Evolutionary conservation across 2,329 filamentous ascomycete genomes (phyloP).

Genomic region (Alternaria sp.): DNA sequence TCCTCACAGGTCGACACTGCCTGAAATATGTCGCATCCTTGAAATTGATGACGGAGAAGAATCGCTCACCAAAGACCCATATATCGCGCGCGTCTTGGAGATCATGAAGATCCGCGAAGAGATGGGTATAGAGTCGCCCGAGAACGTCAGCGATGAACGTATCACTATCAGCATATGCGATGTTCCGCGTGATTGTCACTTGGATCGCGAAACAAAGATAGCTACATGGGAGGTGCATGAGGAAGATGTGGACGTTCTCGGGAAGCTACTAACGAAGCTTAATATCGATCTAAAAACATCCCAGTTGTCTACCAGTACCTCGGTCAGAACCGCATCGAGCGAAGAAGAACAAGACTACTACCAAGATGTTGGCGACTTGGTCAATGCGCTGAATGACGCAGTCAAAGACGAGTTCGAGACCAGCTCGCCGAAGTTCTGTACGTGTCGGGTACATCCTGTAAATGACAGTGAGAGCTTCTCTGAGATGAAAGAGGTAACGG

Average conservation of each 20-base stretch:
- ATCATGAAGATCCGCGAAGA: conserved; percentile 19
- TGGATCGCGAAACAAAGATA: neutral
- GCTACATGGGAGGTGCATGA: conserved; percentile 8
- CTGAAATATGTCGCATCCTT: conserved; percentile 14
- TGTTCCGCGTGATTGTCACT: neutral
- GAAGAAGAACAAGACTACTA: neutral
- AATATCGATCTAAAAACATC: neutral
- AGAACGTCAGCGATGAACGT: conserved; percentile 2
- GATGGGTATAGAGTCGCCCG: conserved; percentile 15
- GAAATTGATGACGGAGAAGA: neutral
- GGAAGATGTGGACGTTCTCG: neutral
- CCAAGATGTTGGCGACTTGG: neutral
- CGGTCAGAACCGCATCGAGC: neutral
- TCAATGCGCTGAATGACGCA: neutral
- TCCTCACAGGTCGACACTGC: conserved; percentile 15
- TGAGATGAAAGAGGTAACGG: neutral
- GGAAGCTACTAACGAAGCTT: neutral
- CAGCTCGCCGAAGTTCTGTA: neutral
- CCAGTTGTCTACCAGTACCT: neutral
- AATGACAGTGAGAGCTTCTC: neutral
- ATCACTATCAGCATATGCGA: conserved; percentile 15
- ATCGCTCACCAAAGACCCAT: neutral
- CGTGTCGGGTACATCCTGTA: neutral
- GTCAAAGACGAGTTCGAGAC: neutral
- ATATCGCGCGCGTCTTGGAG: conserved; percentile 7